Evolutionary conservation across 2,329 filamentous ascomycete species (phyloP).

Genomic region (Pyrenophora tritici-repentis): DNA sequence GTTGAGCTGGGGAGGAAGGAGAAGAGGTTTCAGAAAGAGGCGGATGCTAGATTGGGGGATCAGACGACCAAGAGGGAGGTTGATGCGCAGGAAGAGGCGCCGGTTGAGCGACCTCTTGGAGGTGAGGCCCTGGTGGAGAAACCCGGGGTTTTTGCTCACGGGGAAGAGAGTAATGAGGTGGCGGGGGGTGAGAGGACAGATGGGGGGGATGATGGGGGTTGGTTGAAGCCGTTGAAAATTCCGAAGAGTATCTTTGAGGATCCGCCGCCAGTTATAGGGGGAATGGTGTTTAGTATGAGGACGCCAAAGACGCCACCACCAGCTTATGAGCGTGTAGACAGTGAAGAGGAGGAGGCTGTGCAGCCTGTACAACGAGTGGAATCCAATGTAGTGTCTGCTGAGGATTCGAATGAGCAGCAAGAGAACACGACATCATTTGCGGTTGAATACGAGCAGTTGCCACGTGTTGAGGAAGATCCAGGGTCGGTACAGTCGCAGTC

Average conservation of each 20-base stretch:
- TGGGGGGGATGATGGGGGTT: neutral
- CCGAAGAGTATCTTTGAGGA: constrained; percentile 33
- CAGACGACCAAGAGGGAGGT: constrained; percentile 40
- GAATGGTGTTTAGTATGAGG: constrained; percentile 4
- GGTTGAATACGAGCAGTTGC: neutral
- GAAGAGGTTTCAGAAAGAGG: constrained; percentile 48
- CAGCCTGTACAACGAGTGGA: neutral
- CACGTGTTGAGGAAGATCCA: no score
- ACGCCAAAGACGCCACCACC: constrained; percentile 33
- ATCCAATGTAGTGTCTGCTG: no score
- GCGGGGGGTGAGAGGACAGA: neutral
- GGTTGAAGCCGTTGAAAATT: constrained; percentile 19
- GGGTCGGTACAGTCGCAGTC: no score
- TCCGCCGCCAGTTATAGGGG: constrained; percentile 14
- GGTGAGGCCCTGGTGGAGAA: constrained; percentile 20
- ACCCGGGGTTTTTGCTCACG: constrained; percentile 18
- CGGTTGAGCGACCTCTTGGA: constrained; percentile 31
- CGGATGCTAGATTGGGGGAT: constrained; percentile 29
- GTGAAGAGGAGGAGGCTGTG: neutral
- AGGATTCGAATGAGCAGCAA: no score
- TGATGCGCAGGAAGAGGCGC: constrained; percentile 30
- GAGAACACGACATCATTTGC: no score
- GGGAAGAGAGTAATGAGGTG: neutral
- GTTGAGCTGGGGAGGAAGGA: constrained; percentile 61
- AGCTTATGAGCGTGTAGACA: constrained; percentile 16